Conservation (phyloP, 441 rosid genomes). For the Francoa sonchifolia region DNA sequence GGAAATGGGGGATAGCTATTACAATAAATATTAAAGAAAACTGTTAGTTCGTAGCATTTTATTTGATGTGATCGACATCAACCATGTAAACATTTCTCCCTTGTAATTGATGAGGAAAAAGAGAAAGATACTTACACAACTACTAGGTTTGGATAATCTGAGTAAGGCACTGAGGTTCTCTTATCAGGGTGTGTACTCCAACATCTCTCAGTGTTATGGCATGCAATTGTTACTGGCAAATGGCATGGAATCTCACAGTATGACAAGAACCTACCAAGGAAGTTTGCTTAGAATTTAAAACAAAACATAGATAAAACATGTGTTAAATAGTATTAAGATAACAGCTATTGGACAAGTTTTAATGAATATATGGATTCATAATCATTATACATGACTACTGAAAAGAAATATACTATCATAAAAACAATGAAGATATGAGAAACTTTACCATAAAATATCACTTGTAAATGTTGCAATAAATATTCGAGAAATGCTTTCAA, state of each 20-base stretch:
- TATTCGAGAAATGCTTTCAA: slow-evolving; percentile 45
- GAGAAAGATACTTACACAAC: slow-evolving; percentile 45
- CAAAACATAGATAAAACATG: slow-evolving; percentile 1
- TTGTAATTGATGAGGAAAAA: background rate
- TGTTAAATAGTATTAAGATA: background rate
- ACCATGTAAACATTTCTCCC: slow-evolving; percentile 2
- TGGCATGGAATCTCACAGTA: slow-evolving; percentile 57
- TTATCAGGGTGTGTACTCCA: slow-evolving; percentile 65
- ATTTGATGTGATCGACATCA: no score
- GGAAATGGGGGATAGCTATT: slow-evolving; percentile 80
- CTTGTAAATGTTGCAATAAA: slow-evolving; percentile 87
- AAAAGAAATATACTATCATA: background rate
- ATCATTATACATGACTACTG: background rate
- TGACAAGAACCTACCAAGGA: slow-evolving; percentile 53
- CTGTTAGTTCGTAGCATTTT: no score
- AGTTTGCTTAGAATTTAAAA: slow-evolving; percentile 17
- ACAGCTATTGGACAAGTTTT: no score
- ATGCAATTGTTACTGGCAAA: slow-evolving; percentile 79
- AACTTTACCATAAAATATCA: slow-evolving; percentile 59
- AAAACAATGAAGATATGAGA: background rate
- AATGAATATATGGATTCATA: no score
- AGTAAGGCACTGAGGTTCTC: slow-evolving; percentile 47
- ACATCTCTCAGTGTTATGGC: slow-evolving; percentile 67
- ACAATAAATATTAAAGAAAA: no score
- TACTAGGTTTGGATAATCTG: slow-evolving; percentile 57